Conservation (phyloP, 225 moss, liverwort and hornwort species). For the Straminergon stramineum region DNA sequence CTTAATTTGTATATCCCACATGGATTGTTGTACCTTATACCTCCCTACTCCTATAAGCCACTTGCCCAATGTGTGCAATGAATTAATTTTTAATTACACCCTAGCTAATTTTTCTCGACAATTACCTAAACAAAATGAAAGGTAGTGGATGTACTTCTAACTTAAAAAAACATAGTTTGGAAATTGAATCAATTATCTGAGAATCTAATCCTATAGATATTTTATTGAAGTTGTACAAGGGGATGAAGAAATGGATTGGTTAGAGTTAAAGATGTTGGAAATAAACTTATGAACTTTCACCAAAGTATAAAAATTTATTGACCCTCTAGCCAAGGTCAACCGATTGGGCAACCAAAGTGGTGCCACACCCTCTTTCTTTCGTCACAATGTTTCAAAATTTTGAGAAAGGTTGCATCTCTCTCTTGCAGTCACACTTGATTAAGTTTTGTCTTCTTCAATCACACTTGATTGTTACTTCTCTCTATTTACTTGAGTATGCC, state of each 20-base stretch:
- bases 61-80: too few relatives aligned
- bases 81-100: rapidly evolving
- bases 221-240: background rate
- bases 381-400: rapidly evolving
- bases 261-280: background rate
- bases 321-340: rapidly evolving
- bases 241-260: background rate
- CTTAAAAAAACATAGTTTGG: background rate
- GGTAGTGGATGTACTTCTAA: rapidly evolving
- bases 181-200: background rate
- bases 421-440: background rate
- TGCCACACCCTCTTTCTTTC: rapidly evolving
- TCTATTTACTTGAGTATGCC: background rate
- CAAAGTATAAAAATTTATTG: background rate
- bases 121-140: background rate
- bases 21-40: too few relatives aligned
- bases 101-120: background rate
- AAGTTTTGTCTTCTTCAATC: background rate
- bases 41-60: too few relatives aligned
- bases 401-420: background rate
- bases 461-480: background rate
- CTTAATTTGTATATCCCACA: too few relatives aligned
- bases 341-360: rapidly evolving
- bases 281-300: background rate
- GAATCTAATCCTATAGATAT: rapidly evolving